Base-by-base conservation (phyloP, 2,329 filamentous ascomycete species). In the Pseudofabraea citricarpa region DNA sequence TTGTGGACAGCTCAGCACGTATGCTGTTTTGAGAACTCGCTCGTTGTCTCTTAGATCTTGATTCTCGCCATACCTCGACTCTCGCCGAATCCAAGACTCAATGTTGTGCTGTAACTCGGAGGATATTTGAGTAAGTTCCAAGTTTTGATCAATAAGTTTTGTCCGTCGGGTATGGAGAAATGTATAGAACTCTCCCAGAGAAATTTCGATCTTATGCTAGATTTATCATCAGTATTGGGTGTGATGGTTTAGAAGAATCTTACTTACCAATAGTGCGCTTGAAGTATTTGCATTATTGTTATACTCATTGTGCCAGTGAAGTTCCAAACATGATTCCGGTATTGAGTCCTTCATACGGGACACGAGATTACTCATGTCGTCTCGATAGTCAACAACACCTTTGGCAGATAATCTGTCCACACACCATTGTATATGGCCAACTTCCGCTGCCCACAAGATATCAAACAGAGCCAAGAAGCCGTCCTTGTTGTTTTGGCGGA, bases 1-100 rank as follows among this genome's bases (percentile, higher is more conserved):
- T 70, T 31, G 38, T 7, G 38, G 38, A 26, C 38, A 40, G 10
- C 15, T 40, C 6, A 31, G 45, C 61, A 62, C 27, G 31, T 40
- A 40, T 3, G 38, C 38, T 10, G 26, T 29, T 29, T 29, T 4
- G 13, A 29, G 26, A 13, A 15, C 12, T 29, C 12, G 26, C 15
- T 29, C 12, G 13, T 15, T 15, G 12, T 29, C 26, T 12, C 6
- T 7, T 18, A 29, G 9, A 18, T 27, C 13, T 18, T 21, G 9
- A 27, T 26, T 21, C 23, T 31, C 27, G n/a, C 16, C 15, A 31
- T 15, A 19, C 8, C 38, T 40, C 5, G 24, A 40, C 15, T 8
- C 24, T 40, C 13, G 8, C 21, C 6, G 15, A 15, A 5, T 40
- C 38, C 6, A 40, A 12, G 38, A 29, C 26, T 29, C 26, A 29